Conservation (phyloP, 2,329 filamentous ascomycete species). For the Fusarium beomiforme region DNA sequence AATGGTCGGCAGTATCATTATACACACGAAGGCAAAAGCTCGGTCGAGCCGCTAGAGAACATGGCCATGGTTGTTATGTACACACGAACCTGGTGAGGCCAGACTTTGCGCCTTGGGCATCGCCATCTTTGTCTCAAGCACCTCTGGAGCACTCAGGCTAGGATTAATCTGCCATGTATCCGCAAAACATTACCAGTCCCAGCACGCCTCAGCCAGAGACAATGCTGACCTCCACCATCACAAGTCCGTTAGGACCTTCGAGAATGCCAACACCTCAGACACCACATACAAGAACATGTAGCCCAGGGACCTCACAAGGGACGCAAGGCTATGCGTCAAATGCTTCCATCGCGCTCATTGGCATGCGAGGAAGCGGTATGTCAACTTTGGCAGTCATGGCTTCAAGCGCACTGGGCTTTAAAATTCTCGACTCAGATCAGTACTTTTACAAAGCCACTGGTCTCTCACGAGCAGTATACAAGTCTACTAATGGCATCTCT, state of each 20-base stretch:
- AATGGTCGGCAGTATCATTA: background rate
- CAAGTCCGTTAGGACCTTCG: accelerated
- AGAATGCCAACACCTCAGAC: background rate
- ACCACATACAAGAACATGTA: background rate
- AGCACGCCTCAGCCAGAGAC: background rate
- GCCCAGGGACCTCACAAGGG: background rate
- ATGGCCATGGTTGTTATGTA: background rate
- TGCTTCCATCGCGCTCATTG: background rate
- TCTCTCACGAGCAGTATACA: background rate
- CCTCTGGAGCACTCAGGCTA: too few relatives aligned
- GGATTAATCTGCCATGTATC: too few relatives aligned
- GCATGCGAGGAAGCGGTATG: slow-evolving; percentile 5
- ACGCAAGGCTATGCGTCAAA: background rate
- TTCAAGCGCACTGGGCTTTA: background rate
- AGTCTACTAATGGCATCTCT: background rate
- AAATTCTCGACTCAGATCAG: slow-evolving; percentile 3
- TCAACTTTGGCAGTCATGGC: slow-evolving; percentile 3
- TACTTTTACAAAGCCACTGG: background rate
- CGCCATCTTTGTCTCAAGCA: too few relatives aligned
- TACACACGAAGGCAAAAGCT: background rate
- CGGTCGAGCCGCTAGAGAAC: background rate
- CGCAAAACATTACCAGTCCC: background rate
- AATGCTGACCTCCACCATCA: accelerated
- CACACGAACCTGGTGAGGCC: background rate
- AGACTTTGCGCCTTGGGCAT: accelerated